These are phyloP conservation scores for Venturia aucupariae DNA, from an alignment of 2,329 filamentous ascomycete genomes.

Conservation along the genomic window DNA sequence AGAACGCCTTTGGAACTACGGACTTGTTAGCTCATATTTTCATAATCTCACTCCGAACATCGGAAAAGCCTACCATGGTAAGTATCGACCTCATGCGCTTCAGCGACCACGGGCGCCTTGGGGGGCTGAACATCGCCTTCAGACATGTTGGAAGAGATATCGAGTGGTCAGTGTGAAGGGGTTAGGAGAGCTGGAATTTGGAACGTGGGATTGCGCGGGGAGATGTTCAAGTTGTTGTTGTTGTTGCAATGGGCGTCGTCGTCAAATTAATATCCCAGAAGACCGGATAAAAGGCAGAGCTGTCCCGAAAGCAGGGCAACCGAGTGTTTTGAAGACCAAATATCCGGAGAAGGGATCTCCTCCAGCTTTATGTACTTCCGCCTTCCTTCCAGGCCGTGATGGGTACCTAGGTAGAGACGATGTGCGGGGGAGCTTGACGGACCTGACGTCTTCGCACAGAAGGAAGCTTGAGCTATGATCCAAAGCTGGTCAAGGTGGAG, in stretches of 20 bases:
- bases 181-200: background rate
- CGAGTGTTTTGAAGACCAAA: background rate
- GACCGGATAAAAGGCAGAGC: background rate
- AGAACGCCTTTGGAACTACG: conserved; percentile 13
- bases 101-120: conserved; percentile 51
- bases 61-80: conserved; percentile 35
- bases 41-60: background rate
- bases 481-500: background rate
- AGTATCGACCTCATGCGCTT: conserved; percentile 69
- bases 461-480: conserved; percentile 7
- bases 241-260: background rate
- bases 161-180: background rate
- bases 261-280: conserved; percentile 1
- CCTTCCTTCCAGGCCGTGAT: conserved; percentile 3
- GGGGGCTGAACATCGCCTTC: conserved; percentile 34
- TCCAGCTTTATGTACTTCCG: background rate
- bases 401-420: background rate
- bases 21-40: background rate
- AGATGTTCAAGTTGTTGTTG: background rate
- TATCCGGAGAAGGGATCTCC: background rate
- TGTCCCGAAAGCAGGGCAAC: background rate
- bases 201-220: background rate
- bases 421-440: background rate
- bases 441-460: conserved; percentile 6
- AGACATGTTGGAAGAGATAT: conserved; percentile 29